Evolutionary conservation across 768 basidiomycete species (phyloP).

Genomic region (Termitomyces sp.): DNA sequence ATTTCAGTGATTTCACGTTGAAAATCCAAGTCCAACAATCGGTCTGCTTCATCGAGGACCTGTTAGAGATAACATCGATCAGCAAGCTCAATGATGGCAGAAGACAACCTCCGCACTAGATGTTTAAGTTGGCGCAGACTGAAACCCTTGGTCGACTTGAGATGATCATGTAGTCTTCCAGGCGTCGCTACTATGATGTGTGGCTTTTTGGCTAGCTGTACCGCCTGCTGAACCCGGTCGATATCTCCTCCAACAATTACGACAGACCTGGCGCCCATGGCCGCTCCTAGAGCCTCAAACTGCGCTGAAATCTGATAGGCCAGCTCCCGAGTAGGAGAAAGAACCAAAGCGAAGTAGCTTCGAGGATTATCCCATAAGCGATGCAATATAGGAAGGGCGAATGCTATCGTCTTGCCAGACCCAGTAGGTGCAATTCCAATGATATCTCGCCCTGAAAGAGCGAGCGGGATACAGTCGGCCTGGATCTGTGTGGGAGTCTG

Average conservation of each 20-base stretch:
- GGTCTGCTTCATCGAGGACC: slow-evolving; percentile 96
- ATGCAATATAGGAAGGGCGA: too few species aligned
- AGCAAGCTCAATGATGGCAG: not conserved
- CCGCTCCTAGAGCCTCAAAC: too few species aligned
- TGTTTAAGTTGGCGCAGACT: slow-evolving; percentile 80
- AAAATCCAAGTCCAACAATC: slow-evolving; percentile 92
- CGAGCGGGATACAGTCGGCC: too few species aligned
- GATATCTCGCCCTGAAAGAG: too few species aligned
- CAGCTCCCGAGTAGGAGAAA: too few species aligned
- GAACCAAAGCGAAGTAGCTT: too few species aligned
- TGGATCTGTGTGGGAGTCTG: too few species aligned
- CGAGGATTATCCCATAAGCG: too few species aligned
- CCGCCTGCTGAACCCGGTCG: slow-evolving; percentile 85
- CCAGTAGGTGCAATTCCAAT: too few species aligned
- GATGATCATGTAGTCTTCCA: slow-evolving; percentile 84
- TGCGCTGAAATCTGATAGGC: too few species aligned
- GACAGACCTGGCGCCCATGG: slow-evolving; percentile 87
- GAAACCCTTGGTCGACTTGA: slow-evolving; percentile 96
- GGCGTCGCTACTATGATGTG: slow-evolving; percentile 95
- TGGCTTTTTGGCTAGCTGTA: slow-evolving; percentile 87
- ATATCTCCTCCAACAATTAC: slow-evolving; percentile 93
- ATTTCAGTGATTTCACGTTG: slow-evolving; percentile 92
- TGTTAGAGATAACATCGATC: slow-evolving; percentile 29
- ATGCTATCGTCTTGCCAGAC: too few species aligned
- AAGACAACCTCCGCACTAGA: slow-evolving; percentile 51